These are phyloP conservation scores for Euphorbia schlechtendalii DNA, from an alignment of 441 rosid species.

Conservation along the genomic window DNA sequence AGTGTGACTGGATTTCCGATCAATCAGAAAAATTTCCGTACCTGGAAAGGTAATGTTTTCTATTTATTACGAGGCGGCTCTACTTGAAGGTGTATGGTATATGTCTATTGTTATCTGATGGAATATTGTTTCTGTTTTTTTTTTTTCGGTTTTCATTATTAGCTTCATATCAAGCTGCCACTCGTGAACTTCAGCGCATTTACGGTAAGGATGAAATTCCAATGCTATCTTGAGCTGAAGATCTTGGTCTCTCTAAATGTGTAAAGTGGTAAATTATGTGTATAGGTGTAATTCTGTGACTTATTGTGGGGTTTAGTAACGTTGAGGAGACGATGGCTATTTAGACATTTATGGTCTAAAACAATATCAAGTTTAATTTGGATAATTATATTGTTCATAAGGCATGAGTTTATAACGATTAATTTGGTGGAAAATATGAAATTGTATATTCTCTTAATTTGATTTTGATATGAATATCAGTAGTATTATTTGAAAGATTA, in stretches of 20 bases:
- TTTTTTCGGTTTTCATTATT: neutral
- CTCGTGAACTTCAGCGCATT: conserved; percentile 70
- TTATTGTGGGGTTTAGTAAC: conserved; percentile 15
- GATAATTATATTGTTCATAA: neutral
- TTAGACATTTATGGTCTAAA: neutral
- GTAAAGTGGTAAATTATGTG: conserved; percentile 25
- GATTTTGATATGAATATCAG: too few relatives aligned
- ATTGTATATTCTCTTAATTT: too few relatives aligned
- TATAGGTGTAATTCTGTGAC: conserved; percentile 21
- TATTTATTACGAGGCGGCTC: neutral
- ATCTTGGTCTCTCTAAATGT: conserved; percentile 14
- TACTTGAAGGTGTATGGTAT: neutral
- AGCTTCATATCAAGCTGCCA: conserved; percentile 65
- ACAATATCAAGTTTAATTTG: conserved; percentile 2
- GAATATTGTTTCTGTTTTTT: conserved; percentile 5
- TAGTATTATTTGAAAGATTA: too few relatives aligned
- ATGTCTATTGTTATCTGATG: neutral
- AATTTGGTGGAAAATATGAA: too few relatives aligned
- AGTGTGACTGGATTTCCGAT: conserved; percentile 61
- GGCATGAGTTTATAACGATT: neutral
- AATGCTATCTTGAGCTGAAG: conserved; percentile 34
- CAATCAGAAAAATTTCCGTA: conserved; percentile 58
- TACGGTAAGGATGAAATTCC: conserved; percentile 49
- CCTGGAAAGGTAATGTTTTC: conserved; percentile 67
- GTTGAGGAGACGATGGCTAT: conserved; percentile 21